Conservation (phyloP, 2,329 filamentous ascomycete species). For the Byssothecium circinans region DNA sequence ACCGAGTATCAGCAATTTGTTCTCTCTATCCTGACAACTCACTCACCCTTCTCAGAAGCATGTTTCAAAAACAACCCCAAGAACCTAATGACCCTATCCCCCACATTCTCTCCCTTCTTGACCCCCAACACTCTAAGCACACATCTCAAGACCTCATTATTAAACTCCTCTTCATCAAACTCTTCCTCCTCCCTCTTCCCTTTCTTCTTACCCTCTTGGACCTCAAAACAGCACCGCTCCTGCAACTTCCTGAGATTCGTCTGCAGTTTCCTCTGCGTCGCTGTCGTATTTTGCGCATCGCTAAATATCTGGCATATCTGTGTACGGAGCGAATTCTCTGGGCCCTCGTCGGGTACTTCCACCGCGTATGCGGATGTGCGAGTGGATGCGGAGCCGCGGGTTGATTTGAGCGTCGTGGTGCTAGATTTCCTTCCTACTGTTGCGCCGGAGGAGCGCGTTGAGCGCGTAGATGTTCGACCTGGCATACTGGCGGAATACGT, state of each 20-base stretch:
- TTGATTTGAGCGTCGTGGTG: constrained; percentile 47
- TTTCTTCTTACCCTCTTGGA: constrained; percentile 53
- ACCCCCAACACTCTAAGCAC: constrained; percentile 79
- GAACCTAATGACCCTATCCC: constrained; percentile 83
- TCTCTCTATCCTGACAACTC: neutral
- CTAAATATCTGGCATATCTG: constrained; percentile 64
- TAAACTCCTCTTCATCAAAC: constrained; percentile 85
- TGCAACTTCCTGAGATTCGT: constrained; percentile 89
- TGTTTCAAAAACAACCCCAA: constrained; percentile 82
- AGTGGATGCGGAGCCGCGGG: constrained; percentile 47
- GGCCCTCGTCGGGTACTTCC: constrained; percentile 69
- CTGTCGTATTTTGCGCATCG: constrained; percentile 80
- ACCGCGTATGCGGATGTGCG: constrained; percentile 45
- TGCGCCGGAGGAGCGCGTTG: too few relatives aligned
- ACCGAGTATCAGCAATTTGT: constrained; percentile 10
- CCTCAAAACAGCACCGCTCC: constrained; percentile 72
- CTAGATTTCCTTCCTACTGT: constrained; percentile 31
- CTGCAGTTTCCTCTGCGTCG: constrained; percentile 85
- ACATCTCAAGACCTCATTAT: constrained; percentile 80
- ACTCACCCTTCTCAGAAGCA: constrained; percentile 60
- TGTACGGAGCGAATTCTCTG: constrained; percentile 69
- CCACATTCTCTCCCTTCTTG: constrained; percentile 88
- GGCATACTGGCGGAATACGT: constrained; percentile 45
- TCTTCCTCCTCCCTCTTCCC: constrained; percentile 58
- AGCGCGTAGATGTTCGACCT: constrained; percentile 48